phyloP scores from a whole-genome alignment of 129 eudicot genomes.

The Daucus carota region DNA sequence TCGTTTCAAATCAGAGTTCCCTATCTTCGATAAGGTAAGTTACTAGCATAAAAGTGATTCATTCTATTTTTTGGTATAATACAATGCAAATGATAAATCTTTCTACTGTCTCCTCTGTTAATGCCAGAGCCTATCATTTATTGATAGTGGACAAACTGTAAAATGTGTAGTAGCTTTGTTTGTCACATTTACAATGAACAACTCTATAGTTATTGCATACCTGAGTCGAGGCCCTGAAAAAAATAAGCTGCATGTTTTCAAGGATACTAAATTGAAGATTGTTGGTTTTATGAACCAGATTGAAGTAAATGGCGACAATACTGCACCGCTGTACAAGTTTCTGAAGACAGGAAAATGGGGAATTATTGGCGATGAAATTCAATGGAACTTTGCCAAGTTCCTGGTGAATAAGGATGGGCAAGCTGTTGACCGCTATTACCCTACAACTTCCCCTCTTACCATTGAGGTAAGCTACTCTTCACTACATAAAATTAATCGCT shows the following conservation, averaged over 20 bases:
- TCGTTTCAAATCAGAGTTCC: conserved; percentile 75
- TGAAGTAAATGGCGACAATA: conserved; percentile 70
- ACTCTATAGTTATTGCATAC: not conserved
- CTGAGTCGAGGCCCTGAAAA: not conserved
- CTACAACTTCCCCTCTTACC: conserved; percentile 86
- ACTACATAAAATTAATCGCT: not conserved
- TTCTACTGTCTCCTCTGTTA: not conserved
- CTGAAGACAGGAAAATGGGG: conserved; percentile 78
- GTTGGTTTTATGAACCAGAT: conserved; percentile 28
- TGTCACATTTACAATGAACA: not conserved
- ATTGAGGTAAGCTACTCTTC: conserved; percentile 47
- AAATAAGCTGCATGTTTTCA: no score
- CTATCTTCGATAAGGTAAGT: conserved; percentile 67
- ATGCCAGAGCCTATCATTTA: not conserved
- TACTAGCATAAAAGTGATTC: not conserved
- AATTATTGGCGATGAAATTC: conserved; percentile 58
- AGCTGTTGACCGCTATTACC: conserved; percentile 74
- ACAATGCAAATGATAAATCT: not conserved
- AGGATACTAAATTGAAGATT: not conserved
- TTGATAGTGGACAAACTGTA: not conserved
- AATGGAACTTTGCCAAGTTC: conserved; percentile 90
- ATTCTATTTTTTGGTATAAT: not conserved
- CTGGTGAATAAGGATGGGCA: conserved; percentile 63
- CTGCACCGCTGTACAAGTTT: conserved; percentile 70
- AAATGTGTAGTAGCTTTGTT: not conserved